Evolutionary conservation across 495 filamentous ascomycete genomes (phyloP).

Genomic region (Extremus antarcticus): DNA sequence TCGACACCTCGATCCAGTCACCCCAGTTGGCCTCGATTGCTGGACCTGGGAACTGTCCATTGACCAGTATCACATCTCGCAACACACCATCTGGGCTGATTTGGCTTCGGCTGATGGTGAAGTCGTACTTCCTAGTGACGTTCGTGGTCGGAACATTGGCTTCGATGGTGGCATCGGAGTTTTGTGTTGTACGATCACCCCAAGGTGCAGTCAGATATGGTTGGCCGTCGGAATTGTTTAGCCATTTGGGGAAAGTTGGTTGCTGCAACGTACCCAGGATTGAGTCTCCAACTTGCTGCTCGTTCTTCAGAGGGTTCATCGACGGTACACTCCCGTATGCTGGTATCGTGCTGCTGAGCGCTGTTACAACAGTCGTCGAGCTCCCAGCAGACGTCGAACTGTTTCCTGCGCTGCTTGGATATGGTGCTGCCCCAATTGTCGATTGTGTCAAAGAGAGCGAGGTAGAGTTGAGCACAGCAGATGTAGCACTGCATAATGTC

Average conservation of each 20-base stretch:
- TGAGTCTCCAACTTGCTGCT: constrained; percentile 13
- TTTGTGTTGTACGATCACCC: constrained; percentile 12
- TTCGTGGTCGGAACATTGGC: constrained; percentile 22
- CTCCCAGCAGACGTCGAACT: too few species aligned
- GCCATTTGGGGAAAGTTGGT: constrained; percentile 11
- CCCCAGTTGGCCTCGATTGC: constrained; percentile 23
- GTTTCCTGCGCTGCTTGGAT: too few species aligned
- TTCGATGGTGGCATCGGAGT: constrained; percentile 6
- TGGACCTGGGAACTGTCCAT: constrained; percentile 28
- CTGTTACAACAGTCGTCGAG: too few species aligned
- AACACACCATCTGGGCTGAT: constrained; percentile 41
- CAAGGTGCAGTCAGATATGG: constrained; percentile 5
- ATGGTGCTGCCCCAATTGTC: too few species aligned
- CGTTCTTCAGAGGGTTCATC: constrained; percentile 2
- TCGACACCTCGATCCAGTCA: constrained; percentile 20
- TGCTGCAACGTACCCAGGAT: constrained; percentile 13
- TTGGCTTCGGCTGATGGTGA: constrained; percentile 39
- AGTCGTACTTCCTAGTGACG: constrained; percentile 40
- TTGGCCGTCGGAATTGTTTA: not conserved
- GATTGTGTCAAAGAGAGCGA: too few species aligned
- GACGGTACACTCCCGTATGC: not conserved
- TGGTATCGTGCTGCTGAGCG: too few species aligned
- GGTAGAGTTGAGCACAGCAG: not conserved
- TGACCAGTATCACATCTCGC: constrained; percentile 33
- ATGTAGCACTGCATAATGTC: not conserved